Evolutionary conservation across 768 basidiomycete species (phyloP).

Genomic region (Boletus sp.): DNA sequence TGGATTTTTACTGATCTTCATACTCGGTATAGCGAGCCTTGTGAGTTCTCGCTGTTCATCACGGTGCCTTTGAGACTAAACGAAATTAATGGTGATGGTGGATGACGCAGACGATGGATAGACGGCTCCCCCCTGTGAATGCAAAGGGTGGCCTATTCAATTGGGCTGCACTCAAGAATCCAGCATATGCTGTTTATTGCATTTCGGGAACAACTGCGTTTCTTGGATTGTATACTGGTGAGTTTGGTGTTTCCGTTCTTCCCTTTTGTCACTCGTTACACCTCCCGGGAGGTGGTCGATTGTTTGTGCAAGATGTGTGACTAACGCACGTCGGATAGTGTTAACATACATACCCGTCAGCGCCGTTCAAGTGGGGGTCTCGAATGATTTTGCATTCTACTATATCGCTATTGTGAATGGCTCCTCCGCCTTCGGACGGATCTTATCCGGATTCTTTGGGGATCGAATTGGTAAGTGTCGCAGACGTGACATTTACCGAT

Average conservation of each 20-base stretch:
- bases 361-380: slow-evolving; percentile 49
- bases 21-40: slow-evolving; percentile 55
- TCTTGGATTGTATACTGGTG: slow-evolving; percentile 70
- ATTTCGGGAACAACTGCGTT: slow-evolving; percentile 54
- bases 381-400: slow-evolving; percentile 56
- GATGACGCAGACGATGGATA: slow-evolving; percentile 29
- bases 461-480: slow-evolving; percentile 49
- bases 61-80: too few relatives aligned
- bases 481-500: neutral
- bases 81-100: neutral
- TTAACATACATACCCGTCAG: slow-evolving; percentile 66
- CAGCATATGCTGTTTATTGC: slow-evolving; percentile 55
- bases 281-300: too few relatives aligned
- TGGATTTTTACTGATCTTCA: slow-evolving; percentile 56
- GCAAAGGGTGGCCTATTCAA: slow-evolving; percentile 60
- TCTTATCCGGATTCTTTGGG: slow-evolving; percentile 49
- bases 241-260: slow-evolving; percentile 10
- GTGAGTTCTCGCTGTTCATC: slow-evolving; percentile 28
- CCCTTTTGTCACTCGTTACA: neutral
- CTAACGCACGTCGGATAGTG: slow-evolving; percentile 36
- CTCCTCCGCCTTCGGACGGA: slow-evolving; percentile 60
- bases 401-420: slow-evolving; percentile 69
- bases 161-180: slow-evolving; percentile 44
- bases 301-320: neutral
- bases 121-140: slow-evolving; percentile 54